phyloP scores from a whole-genome alignment of 768 basidiomycete genomes.

The Holtermannia corniformis region DNA sequence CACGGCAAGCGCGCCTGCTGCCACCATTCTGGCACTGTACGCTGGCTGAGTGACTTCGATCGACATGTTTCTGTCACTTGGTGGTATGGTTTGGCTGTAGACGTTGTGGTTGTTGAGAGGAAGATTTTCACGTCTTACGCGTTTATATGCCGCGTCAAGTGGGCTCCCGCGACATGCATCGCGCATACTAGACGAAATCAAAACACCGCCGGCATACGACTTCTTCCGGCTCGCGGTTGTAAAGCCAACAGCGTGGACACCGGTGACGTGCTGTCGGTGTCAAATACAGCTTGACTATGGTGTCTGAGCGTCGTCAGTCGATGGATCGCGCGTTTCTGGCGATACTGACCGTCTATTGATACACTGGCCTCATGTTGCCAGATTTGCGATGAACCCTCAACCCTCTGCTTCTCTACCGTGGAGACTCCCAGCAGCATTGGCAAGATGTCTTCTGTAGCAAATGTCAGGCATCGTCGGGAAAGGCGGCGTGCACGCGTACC shows the following conservation, averaged over 20 bases:
- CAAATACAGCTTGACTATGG: constrained; percentile 22
- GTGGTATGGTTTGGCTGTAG: too few species aligned
- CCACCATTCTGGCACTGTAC: too few species aligned
- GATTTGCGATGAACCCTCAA: background rate
- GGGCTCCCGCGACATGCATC: too few species aligned
- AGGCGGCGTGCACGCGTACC: too few species aligned
- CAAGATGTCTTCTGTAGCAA: constrained; percentile 1
- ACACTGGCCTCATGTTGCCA: constrained; percentile 1
- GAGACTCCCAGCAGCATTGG: constrained; percentile 8
- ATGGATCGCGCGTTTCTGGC: too few species aligned
- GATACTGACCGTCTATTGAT: constrained; percentile 22
- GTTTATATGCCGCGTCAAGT: too few species aligned
- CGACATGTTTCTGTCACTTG: too few species aligned
- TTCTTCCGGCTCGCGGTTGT: constrained; percentile 49
- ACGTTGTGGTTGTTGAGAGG: too few species aligned
- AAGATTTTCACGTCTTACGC: too few species aligned
- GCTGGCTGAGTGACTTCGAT: too few species aligned
- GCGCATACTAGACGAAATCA: too few species aligned
- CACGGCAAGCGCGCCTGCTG: too few species aligned
- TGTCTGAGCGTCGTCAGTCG: constrained; percentile 28
- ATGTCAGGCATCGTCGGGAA: background rate
- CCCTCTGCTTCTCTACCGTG: background rate
- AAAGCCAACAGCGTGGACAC: constrained; percentile 89
- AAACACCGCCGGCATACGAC: constrained; percentile 65
- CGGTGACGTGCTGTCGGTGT: constrained; percentile 54